A percentile compares a stretch with the other conserved stretches of the same genome.
These are phyloP conservation scores for Boletus subcaerulescens DNA, from an alignment of 768 basidiomycete genomes.

Conservation along the genomic window DNA sequence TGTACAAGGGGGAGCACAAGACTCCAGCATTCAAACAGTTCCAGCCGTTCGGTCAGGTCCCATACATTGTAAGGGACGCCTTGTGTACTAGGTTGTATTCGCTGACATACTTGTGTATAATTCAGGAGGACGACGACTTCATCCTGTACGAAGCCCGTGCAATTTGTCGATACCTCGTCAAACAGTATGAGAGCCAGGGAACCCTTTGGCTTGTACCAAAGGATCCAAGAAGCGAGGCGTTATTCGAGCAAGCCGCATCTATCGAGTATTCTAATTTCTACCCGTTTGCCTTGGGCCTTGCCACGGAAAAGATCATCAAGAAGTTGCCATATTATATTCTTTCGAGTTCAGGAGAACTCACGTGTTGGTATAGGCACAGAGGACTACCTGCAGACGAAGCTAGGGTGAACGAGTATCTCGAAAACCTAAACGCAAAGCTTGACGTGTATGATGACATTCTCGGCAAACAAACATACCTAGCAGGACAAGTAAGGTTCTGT, in stretches of 20 bases:
- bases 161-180: constrained; percentile 40
- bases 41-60: constrained; percentile 57
- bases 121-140: constrained; percentile 39
- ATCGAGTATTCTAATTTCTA: constrained; percentile 54
- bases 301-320: constrained; percentile 50
- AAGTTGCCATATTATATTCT: constrained; percentile 35
- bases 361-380: constrained; percentile 2
- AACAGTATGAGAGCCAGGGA: constrained; percentile 38
- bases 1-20: constrained; percentile 46
- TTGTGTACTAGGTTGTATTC: no score
- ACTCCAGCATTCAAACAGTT: constrained; percentile 36
- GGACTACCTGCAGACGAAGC: constrained; percentile 18
- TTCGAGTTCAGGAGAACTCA: constrained; percentile 1
- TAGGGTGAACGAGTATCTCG: constrained; percentile 21
- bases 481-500: constrained; percentile 46
- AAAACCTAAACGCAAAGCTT: constrained; percentile 37
- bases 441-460: constrained; percentile 54
- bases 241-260: constrained; percentile 51
- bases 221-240: constrained; percentile 35
- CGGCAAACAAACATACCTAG: constrained; percentile 49
- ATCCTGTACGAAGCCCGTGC: constrained; percentile 42
- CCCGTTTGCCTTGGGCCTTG: constrained; percentile 39
- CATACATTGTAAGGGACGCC: constrained; percentile 25
- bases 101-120: not conserved
- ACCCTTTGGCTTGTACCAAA: constrained; percentile 33